Percentiles rank a stretch among this genome's conserved stretches.
Evolutionary conservation across 2,329 filamentous ascomycete genomes (phyloP).

Genomic region (Cladophialophora bantiana): DNA sequence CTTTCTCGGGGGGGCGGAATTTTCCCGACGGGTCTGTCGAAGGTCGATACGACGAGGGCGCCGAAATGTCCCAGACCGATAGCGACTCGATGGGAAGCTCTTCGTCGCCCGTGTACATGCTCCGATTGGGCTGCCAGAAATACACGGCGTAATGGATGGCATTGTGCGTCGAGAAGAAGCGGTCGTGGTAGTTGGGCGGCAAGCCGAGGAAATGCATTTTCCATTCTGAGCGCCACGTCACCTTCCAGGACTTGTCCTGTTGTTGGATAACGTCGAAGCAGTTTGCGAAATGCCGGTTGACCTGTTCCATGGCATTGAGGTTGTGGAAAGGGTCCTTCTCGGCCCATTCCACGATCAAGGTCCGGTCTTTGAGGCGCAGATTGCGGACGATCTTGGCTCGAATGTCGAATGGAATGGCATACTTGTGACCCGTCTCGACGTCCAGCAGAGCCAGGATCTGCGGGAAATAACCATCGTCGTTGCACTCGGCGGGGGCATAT

Average conservation of each 20-base stretch:
- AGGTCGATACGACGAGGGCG: slow-evolving; percentile 57
- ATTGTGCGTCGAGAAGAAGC: slow-evolving; percentile 69
- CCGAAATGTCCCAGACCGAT: slow-evolving; percentile 66
- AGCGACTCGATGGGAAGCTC: slow-evolving; percentile 65
- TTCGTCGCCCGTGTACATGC: slow-evolving; percentile 60
- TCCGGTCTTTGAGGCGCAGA: slow-evolving; percentile 59
- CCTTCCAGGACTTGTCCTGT: slow-evolving; percentile 31
- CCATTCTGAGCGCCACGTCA: slow-evolving; percentile 65
- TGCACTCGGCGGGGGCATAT: slow-evolving; percentile 52
- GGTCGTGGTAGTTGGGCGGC: slow-evolving; percentile 61
- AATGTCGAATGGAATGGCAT: slow-evolving; percentile 60
- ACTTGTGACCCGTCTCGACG: slow-evolving; percentile 54
- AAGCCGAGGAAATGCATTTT: slow-evolving; percentile 66
- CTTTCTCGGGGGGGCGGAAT: slow-evolving; percentile 45
- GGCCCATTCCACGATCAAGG: slow-evolving; percentile 72
- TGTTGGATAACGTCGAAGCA: slow-evolving; percentile 59
- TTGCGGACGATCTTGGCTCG: slow-evolving; percentile 61
- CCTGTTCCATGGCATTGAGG: slow-evolving; percentile 59
- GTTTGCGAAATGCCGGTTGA: slow-evolving; percentile 66
- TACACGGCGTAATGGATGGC: slow-evolving; percentile 67
- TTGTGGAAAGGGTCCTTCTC: slow-evolving; percentile 60
- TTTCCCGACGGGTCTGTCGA: slow-evolving; percentile 58
- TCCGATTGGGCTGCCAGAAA: slow-evolving; percentile 66
- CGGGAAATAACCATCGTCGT: slow-evolving; percentile 42
- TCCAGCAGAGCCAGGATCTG: slow-evolving; percentile 57